A percentile compares a stretch with the other conserved stretches of the same genome.
Conservation (phyloP, 2,329 filamentous ascomycete genomes). For the Calonectria hawksworthii region DNA sequence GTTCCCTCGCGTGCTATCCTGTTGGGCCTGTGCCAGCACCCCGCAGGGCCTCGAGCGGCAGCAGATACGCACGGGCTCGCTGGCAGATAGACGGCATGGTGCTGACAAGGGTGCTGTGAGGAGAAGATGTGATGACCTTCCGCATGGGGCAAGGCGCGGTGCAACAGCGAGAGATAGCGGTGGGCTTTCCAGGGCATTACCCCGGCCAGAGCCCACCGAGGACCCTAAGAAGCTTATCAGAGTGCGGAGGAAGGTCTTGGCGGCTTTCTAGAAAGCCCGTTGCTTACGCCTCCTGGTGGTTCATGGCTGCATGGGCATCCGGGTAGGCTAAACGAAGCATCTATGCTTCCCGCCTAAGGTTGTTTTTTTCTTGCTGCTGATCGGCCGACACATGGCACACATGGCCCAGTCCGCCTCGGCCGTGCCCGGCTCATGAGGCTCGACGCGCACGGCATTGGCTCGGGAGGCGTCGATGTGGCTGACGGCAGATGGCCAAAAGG, state of each 20-base stretch:
- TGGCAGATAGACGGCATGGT: slow-evolving; percentile 28
- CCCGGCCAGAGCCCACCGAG: neutral
- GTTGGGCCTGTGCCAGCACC: slow-evolving; percentile 20
- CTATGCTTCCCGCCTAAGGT: slow-evolving; percentile 10
- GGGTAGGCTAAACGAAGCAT: neutral
- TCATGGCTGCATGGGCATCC: neutral
- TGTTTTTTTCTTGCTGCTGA: neutral
- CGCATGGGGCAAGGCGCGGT: slow-evolving; percentile 10
- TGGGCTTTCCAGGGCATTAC: neutral
- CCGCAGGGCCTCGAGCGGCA: slow-evolving; percentile 33
- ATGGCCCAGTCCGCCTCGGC: neutral
- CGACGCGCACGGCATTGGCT: slow-evolving; percentile 2
- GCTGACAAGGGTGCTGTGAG: slow-evolving; percentile 1
- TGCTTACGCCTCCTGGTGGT: neutral
- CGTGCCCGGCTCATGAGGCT: neutral
- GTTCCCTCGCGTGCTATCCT: neutral
- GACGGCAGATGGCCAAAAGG: neutral
- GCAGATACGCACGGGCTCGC: slow-evolving; percentile 32
- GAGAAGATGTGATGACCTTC: slow-evolving; percentile 18
- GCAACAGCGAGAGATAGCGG: slow-evolving; percentile 20
- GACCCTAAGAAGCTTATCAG: slow-evolving; percentile 17
- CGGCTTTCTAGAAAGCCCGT: slow-evolving; percentile 1
- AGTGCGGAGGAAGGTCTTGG: slow-evolving; percentile 12
- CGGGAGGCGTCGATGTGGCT: slow-evolving; percentile 11
- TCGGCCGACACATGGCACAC: neutral